phyloP scores from a whole-genome alignment of 163 green algal species.

The Scenedesmus sp. region DNA sequence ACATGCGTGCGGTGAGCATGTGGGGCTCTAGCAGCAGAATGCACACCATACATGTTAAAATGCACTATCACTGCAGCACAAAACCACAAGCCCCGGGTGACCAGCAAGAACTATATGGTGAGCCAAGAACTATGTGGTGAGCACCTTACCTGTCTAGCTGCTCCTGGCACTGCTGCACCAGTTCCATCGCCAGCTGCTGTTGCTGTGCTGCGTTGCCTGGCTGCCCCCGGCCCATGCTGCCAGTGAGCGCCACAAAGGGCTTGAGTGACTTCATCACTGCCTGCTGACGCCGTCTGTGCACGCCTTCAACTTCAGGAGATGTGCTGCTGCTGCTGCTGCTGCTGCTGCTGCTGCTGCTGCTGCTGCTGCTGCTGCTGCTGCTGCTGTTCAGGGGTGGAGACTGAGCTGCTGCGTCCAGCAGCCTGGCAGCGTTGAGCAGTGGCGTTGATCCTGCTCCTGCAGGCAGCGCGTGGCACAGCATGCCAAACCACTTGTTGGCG shows the following conservation, averaged over 20 bases:
- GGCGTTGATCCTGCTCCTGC: neutral
- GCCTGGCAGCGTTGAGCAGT: neutral
- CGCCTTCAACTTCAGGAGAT: neutral
- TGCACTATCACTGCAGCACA: too few species aligned
- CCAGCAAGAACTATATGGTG: too few species aligned
- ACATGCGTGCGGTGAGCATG: too few species aligned
- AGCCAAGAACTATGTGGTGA: neutral
- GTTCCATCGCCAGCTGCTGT: conserved; percentile 13
- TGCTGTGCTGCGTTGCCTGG: conserved; percentile 45
- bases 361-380: neutral
- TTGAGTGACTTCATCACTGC: conserved; percentile 46
- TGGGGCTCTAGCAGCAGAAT: too few species aligned
- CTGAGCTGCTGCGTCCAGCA: neutral
- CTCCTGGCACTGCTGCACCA: conserved; percentile 43
- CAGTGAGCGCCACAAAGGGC: conserved; percentile 20
- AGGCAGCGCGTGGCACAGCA: neutral
- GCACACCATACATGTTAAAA: too few species aligned
- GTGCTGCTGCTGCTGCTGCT: neutral
- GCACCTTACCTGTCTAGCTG: conserved; percentile 25
- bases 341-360: too few species aligned
- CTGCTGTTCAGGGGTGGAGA: neutral
- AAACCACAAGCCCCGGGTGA: too few species aligned
- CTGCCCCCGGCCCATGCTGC: neutral
- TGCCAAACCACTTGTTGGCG: too few species aligned
- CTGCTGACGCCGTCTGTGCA: conserved; percentile 38